Evolutionary conservation across 2,329 filamentous ascomycete genomes (phyloP).

Genomic region (Aspergillus fumigatiaffinis): DNA sequence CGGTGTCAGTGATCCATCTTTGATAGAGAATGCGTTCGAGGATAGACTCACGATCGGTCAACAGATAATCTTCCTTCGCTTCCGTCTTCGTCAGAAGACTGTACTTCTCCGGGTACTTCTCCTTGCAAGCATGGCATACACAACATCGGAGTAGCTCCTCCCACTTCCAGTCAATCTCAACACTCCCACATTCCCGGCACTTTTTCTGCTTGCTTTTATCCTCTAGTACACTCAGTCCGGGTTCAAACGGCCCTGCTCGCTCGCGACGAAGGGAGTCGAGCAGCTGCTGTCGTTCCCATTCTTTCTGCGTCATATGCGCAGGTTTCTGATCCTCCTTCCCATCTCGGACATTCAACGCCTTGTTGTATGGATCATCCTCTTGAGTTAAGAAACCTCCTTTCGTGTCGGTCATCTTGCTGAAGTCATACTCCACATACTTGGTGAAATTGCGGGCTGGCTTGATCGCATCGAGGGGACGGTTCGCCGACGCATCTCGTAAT

Average conservation of each 20-base stretch:
- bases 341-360: conserved; percentile 60
- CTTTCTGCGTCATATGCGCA: conserved; percentile 79
- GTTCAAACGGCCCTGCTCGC: conserved; percentile 81
- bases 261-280: conserved; percentile 67
- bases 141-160: conserved; percentile 73
- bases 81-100: conserved; percentile 95
- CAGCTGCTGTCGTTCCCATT: conserved; percentile 84
- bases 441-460: conserved; percentile 82
- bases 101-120: conserved; percentile 87
- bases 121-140: conserved; percentile 82
- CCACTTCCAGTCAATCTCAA: conserved; percentile 96
- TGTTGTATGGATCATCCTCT: conserved; percentile 88
- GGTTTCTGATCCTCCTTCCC: conserved; percentile 63
- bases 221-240: conserved; percentile 71
- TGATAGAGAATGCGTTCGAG: neutral
- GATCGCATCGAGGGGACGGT: conserved; percentile 49
- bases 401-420: conserved; percentile 96
- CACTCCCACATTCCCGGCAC: conserved; percentile 75
- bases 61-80: conserved; percentile 87
- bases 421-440: conserved; percentile 96
- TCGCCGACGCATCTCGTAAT: conserved; percentile 58
- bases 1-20: conserved; percentile 5
- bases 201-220: conserved; percentile 63
- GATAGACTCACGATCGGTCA: conserved; percentile 72
- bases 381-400: conserved; percentile 92